Evolutionary conservation across 257 asterid species (phyloP).

Genomic region (Solanum pinnatisectum): DNA sequence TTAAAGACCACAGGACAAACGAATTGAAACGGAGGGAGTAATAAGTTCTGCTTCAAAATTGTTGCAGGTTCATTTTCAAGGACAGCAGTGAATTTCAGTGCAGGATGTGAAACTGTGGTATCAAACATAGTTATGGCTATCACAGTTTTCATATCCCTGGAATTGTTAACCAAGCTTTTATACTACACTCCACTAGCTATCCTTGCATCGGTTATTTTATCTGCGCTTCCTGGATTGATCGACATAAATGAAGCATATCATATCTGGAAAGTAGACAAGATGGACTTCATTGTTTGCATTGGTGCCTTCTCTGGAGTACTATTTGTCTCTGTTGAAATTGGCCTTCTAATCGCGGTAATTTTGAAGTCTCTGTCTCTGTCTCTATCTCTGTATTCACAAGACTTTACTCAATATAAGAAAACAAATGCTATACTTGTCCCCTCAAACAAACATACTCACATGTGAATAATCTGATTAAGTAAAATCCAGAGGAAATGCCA

Average conservation of each 20-base stretch:
- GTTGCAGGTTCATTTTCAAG: slow-evolving; percentile 70
- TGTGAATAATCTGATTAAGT: background rate
- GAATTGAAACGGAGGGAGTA: background rate
- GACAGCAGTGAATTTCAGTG: slow-evolving; percentile 67
- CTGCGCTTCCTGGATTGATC: slow-evolving; percentile 66
- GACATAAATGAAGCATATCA: slow-evolving; percentile 39
- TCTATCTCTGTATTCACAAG: background rate
- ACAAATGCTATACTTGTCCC: background rate
- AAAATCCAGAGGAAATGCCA: background rate
- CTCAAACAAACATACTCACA: background rate
- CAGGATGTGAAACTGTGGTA: slow-evolving; percentile 56
- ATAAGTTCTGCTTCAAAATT: background rate
- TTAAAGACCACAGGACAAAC: background rate
- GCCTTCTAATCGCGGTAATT: slow-evolving; percentile 63
- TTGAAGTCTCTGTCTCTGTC: background rate
- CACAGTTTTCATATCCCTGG: slow-evolving; percentile 44
- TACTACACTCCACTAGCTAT: slow-evolving; percentile 63
- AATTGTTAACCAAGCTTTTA: slow-evolving; percentile 43
- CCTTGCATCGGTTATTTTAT: slow-evolving; percentile 56
- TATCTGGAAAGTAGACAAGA: slow-evolving; percentile 68
- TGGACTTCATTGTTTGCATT: slow-evolving; percentile 48
- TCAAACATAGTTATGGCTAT: slow-evolving; percentile 69
- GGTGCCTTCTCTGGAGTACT: slow-evolving; percentile 57
- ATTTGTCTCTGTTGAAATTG: slow-evolving; percentile 62
- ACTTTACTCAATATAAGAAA: background rate